Conservation (phyloP, 768 basidiomycete genomes). For the Psilocybe azurescens region DNA sequence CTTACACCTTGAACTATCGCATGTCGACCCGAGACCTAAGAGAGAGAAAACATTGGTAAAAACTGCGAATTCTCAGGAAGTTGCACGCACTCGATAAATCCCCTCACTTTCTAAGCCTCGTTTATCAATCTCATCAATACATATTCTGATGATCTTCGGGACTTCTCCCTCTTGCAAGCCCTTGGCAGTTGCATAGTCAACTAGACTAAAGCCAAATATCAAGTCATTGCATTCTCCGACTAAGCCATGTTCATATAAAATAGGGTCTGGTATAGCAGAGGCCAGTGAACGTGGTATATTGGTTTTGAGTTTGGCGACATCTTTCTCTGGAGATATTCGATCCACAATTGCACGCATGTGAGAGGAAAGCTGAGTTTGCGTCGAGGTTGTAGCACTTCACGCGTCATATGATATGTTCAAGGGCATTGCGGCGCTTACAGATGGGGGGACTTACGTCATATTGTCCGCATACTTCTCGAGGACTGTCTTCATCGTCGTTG, state of each 20-base stretch:
- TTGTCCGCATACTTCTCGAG: conserved; percentile 82
- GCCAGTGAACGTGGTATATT: conserved; percentile 67
- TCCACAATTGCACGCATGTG: conserved; percentile 67
- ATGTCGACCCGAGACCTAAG: conserved; percentile 82
- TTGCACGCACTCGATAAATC: conserved; percentile 68
- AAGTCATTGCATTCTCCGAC: conserved; percentile 89
- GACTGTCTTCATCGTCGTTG: conserved; percentile 63
- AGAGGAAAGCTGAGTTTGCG: conserved; percentile 73
- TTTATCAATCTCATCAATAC: conserved; percentile 82
- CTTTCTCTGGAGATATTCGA: conserved; percentile 72
- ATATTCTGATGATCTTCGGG: conserved; percentile 82
- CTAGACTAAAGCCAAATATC: conserved; percentile 87
- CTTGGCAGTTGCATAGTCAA: conserved; percentile 88
- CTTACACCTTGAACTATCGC: conserved; percentile 82
- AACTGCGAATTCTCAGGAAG: not conserved
- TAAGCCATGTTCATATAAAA: conserved; percentile 76
- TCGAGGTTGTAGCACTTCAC: conserved; percentile 78
- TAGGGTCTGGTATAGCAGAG: conserved; percentile 69
- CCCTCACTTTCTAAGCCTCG: conserved; percentile 82
- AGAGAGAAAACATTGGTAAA: conserved; percentile 8
- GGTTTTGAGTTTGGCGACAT: conserved; percentile 60
- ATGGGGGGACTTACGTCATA: conserved; percentile 61
- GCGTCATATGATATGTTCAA: conserved; percentile 1
- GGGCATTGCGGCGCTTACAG: not conserved
- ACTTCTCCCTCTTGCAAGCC: conserved; percentile 72